These are phyloP conservation scores for Cytospora schulzeri DNA, from an alignment of 2,329 filamentous ascomycete genomes.

Conservation along the genomic window DNA sequence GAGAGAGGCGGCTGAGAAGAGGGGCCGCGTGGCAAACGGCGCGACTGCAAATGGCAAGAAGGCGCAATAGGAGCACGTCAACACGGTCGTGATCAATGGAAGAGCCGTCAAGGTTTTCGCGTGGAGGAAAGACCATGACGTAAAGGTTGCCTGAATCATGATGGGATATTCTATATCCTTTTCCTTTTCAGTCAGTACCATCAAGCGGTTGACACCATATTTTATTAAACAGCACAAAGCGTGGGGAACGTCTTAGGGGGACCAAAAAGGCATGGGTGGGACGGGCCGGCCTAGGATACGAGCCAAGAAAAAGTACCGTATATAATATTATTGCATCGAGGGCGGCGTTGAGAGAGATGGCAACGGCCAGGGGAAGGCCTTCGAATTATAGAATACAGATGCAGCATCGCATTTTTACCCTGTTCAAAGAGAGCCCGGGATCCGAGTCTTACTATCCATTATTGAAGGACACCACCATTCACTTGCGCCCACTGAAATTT, in stretches of 20 bases:
- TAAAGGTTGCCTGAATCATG: background rate
- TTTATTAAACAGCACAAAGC: background rate
- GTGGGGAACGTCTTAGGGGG: background rate
- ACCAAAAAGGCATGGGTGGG: background rate
- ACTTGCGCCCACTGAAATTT: background rate
- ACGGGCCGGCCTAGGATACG: background rate
- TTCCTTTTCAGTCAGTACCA: background rate
- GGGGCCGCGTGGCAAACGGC: slow-evolving; percentile 31
- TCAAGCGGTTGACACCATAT: background rate
- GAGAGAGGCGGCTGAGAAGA: slow-evolving; percentile 38
- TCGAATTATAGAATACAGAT: slow-evolving; percentile 6
- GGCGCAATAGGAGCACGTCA: slow-evolving; percentile 28
- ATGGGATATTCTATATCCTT: background rate
- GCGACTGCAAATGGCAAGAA: slow-evolving; percentile 34
- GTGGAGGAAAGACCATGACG: background rate
- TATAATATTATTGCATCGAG: slow-evolving; percentile 17
- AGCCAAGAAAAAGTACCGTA: slow-evolving; percentile 1
- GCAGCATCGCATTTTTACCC: background rate
- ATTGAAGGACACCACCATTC: background rate
- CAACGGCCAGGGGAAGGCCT: slow-evolving; percentile 7
- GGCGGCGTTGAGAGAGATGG: slow-evolving; percentile 17
- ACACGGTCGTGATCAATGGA: background rate
- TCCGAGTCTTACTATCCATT: background rate
- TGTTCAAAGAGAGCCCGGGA: background rate
- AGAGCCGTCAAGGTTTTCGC: background rate